Evolutionary conservation across 2,329 filamentous ascomycete species (phyloP).

Genomic region (Aulographum hederae): DNA sequence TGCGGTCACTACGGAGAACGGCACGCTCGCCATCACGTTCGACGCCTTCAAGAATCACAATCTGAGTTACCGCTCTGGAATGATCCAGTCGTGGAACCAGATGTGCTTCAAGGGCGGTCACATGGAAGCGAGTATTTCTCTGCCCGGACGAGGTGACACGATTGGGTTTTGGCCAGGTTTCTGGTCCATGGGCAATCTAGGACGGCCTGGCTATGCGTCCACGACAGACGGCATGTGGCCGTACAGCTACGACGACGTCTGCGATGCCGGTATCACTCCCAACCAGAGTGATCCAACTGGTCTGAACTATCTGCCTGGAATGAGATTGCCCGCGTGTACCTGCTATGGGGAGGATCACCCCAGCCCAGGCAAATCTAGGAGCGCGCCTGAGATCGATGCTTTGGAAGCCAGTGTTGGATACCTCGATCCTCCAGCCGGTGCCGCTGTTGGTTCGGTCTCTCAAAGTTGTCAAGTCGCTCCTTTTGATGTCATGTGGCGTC

Average conservation of each 20-base stretch:
- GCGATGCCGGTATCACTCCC: slow-evolving; percentile 51
- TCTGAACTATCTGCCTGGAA: slow-evolving; percentile 47
- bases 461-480: slow-evolving; percentile 51
- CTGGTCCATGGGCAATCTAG: slow-evolving; percentile 60
- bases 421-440: slow-evolving; percentile 28
- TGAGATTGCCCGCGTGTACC: slow-evolving; percentile 51
- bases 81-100: slow-evolving; percentile 59
- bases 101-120: slow-evolving; percentile 55
- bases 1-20: slow-evolving; percentile 42
- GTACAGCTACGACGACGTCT: slow-evolving; percentile 51
- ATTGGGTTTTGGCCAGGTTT: slow-evolving; percentile 60
- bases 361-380: slow-evolving; percentile 42
- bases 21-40: slow-evolving; percentile 44
- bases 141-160: slow-evolving; percentile 47
- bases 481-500: slow-evolving; percentile 53
- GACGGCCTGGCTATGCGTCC: slow-evolving; percentile 47
- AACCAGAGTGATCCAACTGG: slow-evolving; percentile 54
- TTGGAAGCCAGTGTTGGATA: slow-evolving; percentile 46
- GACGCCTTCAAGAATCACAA: slow-evolving; percentile 47
- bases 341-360: slow-evolving; percentile 48
- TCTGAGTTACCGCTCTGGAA: slow-evolving; percentile 51
- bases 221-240: slow-evolving; percentile 60
- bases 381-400: slow-evolving; percentile 54
- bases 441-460: slow-evolving; percentile 42
- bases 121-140: slow-evolving; percentile 50